Base-by-base conservation (phyloP, 257 asterid species). In the Solanum megistacrolobum region DNA sequence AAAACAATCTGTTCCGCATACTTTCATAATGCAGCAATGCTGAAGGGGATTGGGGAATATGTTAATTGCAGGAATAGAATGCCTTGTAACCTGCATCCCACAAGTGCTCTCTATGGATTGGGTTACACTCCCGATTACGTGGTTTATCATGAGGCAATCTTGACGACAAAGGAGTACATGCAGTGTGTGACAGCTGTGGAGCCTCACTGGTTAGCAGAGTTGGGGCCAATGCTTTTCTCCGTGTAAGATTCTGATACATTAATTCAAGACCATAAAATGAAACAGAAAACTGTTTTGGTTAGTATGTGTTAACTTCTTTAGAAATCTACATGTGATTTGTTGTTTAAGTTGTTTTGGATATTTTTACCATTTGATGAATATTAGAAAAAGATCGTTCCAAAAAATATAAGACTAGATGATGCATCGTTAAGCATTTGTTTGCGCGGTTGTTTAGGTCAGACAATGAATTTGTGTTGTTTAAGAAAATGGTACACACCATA, bases 191-290 rank as follows among this genome's bases (percentile, higher is more conserved):
- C 98, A 2, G 86, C 98, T 1, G 99, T 95, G 16, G 99, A 95
- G 91, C 96, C 99, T 58, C 98, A 94, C 79, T 97, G 99, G 99
- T 88, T 97, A 91, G 99, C 98, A 0, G 98, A 97, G 88, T 73
- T 97, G 87, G 99, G 98, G 29, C 98, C 99, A 38, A 97, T 97
- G 98, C 94, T 95, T 78, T 97, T 97, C 92, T 95, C 98, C 0
- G 93, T 97, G 35, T 95, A 97, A 90, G 98, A 97, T 0, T 97
- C 96, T 0, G 98, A 95, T 88, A 90, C 95, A 1, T 97, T 98
- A 1, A 90, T 96, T 94, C 58, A 92, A 23, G 98, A 96, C 89
- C 98, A 96, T 75, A 93, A 92, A 92, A 95, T 94, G 93, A 96
- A 91, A 83, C 9, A 35, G 31, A 35, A 74, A 21, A 25, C 31